Conservation (phyloP, 495 filamentous ascomycete species). For the Chaetomium cochliodes region DNA sequence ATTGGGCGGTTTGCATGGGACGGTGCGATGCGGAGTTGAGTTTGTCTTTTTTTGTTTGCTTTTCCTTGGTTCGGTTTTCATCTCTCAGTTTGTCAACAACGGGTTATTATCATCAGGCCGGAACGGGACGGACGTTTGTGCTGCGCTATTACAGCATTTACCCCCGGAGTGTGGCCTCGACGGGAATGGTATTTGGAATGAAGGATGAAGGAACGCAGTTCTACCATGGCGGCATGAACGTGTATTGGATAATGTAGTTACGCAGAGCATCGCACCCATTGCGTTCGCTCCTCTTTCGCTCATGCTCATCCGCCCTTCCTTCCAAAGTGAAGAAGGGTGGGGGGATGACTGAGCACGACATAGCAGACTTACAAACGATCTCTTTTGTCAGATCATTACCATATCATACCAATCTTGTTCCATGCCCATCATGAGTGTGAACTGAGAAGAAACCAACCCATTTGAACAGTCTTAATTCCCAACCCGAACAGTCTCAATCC, state of each 20-base stretch:
- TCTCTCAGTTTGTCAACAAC: neutral
- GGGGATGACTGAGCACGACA: slow-evolving; percentile 3
- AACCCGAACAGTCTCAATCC: too few relatives aligned
- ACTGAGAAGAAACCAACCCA: neutral
- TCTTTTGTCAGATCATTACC: slow-evolving; percentile 9
- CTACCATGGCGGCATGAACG: slow-evolving; percentile 1
- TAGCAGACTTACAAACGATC: slow-evolving; percentile 9
- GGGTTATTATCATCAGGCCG: neutral
- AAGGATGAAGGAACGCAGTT: neutral
- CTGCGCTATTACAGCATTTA: neutral
- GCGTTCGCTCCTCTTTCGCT: neutral
- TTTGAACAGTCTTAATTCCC: too few relatives aligned
- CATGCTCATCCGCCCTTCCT: neutral
- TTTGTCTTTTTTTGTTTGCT: neutral
- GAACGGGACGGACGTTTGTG: neutral
- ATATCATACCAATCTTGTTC: neutral
- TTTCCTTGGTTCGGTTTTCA: neutral
- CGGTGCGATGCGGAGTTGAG: slow-evolving; percentile 17
- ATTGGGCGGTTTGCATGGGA: slow-evolving; percentile 18
- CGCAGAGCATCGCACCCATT: slow-evolving; percentile 2
- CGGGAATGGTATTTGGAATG: neutral
- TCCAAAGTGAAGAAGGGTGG: neutral
- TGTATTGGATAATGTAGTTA: slow-evolving; percentile 19
- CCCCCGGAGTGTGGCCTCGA: neutral
- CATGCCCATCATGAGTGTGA: neutral